A percentile compares a stretch with the other conserved stretches of the same genome.
Evolutionary conservation across 164 flowering plant species (phyloP).

Genomic region (Tinospora cordifolia): DNA sequence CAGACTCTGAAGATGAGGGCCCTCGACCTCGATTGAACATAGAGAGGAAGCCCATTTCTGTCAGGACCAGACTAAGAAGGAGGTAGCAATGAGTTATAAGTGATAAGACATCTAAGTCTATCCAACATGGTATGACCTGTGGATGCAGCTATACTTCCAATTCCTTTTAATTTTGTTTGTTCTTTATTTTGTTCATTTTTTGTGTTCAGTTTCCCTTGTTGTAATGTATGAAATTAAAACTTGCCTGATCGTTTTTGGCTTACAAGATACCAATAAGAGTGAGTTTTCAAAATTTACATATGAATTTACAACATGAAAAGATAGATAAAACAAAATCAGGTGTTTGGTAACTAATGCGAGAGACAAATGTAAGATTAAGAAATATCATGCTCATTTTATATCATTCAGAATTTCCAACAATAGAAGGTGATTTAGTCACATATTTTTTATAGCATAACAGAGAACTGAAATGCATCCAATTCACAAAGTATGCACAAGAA

Average conservation of each 20-base stretch:
- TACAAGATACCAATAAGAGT: not conserved
- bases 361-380: conserved; percentile 2
- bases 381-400: conserved; percentile 4
- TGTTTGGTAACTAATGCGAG: conserved; percentile 2
- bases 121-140: not conserved
- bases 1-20: conserved; percentile 3
- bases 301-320: not conserved
- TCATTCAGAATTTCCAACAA: conserved; percentile 6
- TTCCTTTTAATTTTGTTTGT: not conserved
- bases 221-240: not conserved
- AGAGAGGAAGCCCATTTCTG: conserved; percentile 42
- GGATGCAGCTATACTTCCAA: too few relatives aligned
- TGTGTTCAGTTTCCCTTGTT: not conserved
- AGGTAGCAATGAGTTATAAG: conserved; percentile 20
- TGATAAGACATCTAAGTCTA: not conserved
- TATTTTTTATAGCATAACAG: too few relatives aligned
- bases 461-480: too few relatives aligned
- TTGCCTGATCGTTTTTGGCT: not conserved
- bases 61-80: conserved; percentile 43
- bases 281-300: not conserved
- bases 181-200: not conserved
- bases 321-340: not conserved
- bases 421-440: not conserved
- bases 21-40: conserved; percentile 13
- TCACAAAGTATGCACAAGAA: not conserved